Evolutionary conservation across 2,329 filamentous ascomycete genomes (phyloP).

Genomic region (Blastomyces parvus): DNA sequence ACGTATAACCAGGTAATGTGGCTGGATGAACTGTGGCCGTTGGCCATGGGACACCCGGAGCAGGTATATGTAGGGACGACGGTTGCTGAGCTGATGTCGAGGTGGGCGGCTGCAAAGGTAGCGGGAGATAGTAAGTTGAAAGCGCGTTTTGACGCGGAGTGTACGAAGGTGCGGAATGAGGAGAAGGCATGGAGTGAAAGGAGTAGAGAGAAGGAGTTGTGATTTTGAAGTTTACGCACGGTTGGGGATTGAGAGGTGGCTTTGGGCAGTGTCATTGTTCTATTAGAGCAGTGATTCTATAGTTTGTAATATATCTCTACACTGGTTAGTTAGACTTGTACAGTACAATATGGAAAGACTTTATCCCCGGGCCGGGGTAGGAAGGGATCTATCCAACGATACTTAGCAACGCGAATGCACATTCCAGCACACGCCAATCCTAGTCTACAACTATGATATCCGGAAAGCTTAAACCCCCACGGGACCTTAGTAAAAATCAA

Average conservation of each 20-base stretch:
- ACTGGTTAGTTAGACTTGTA: not conserved
- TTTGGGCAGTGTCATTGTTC: not conserved
- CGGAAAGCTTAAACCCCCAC: not conserved
- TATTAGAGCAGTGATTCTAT: not conserved
- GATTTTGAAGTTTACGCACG: not conserved
- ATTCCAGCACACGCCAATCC: too few species aligned
- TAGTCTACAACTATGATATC: not conserved
- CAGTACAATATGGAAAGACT: not conserved
- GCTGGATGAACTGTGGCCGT: constrained; percentile 22
- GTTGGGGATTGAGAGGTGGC: not conserved
- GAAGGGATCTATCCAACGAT: not conserved
- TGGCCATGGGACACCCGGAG: constrained; percentile 23
- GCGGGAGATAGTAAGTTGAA: not conserved
- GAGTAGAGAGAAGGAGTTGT: not conserved
- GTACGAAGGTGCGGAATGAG: not conserved
- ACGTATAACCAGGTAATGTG: constrained; percentile 11
- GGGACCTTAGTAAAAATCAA: not conserved
- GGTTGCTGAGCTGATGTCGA: not conserved
- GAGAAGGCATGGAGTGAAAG: not conserved
- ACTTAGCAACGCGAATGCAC: too few species aligned
- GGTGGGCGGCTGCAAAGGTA: not conserved
- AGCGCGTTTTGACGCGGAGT: not conserved
- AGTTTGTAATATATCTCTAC: not conserved
- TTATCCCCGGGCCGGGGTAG: not conserved
- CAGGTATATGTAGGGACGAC: constrained; percentile 22